Conservation (phyloP, 2,329 filamentous ascomycete genomes). For the Colletotrichum orchidophilum region DNA sequence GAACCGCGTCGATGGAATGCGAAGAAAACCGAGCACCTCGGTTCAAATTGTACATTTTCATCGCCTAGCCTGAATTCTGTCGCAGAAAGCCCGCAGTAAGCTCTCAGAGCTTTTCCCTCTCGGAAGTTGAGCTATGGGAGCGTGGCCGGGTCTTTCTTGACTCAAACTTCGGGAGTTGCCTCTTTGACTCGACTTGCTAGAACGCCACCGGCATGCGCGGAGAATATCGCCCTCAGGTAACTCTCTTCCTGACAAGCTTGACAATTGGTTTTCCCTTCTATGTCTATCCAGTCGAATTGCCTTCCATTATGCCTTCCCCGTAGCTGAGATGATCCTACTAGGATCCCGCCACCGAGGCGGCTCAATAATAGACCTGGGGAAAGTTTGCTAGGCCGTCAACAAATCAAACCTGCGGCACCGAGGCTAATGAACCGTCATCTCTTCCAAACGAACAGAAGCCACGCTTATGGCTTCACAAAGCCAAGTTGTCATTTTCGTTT, state of each 20-base stretch:
- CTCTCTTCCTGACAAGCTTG: slow-evolving; percentile 17
- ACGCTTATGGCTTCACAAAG: not conserved
- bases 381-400: not conserved
- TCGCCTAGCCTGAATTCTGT: not conserved
- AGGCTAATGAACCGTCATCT: not conserved
- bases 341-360: not conserved
- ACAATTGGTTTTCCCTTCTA: slow-evolving; percentile 1
- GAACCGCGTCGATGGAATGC: not conserved
- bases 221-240: not conserved
- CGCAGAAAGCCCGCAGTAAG: not conserved
- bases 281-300: not conserved
- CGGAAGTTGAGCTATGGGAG: not conserved
- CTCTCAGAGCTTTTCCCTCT: not conserved
- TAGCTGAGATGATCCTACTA: not conserved
- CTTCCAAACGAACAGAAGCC: not conserved
- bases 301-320: not conserved
- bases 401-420: not conserved
- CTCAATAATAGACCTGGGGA: not conserved
- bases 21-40: not conserved
- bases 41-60: not conserved
- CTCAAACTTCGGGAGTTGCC: not conserved
- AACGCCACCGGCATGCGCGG: not conserved
- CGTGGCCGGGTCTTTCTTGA: not conserved
- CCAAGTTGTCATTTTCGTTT: not conserved
- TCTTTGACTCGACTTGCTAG: not conserved